Evolutionary conservation across 129 eudicot species (phyloP).

Genomic region (Chrysanthemum lavandulifolium): DNA sequence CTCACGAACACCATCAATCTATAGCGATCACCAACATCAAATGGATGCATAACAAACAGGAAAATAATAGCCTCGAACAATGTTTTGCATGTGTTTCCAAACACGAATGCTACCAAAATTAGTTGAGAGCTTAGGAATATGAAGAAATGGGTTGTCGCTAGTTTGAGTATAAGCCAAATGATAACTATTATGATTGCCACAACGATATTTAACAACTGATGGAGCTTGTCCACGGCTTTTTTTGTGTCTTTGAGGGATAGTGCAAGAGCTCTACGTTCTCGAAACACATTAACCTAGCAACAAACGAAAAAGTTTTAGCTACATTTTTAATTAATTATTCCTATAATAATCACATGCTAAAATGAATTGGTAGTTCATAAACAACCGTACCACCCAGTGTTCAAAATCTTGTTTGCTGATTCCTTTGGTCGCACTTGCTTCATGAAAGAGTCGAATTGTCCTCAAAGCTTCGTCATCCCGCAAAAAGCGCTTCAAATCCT

Average conservation of each 20-base stretch:
- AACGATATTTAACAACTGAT: slow-evolving; percentile 40
- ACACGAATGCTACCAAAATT: slow-evolving; percentile 51
- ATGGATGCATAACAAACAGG: slow-evolving; percentile 49
- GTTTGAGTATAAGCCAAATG: slow-evolving; percentile 43
- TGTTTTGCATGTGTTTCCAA: slow-evolving; percentile 61
- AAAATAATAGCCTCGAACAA: slow-evolving; percentile 47
- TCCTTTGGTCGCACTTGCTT: slow-evolving; percentile 39
- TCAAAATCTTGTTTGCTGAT: slow-evolving; percentile 41
- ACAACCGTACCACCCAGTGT: slow-evolving; percentile 55
- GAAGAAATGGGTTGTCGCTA: slow-evolving; percentile 44
- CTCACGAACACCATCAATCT: slow-evolving; percentile 45
- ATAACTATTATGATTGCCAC: slow-evolving; percentile 37
- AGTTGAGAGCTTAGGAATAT: slow-evolving; percentile 49
- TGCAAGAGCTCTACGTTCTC: slow-evolving; percentile 54
- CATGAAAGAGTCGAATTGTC: slow-evolving; percentile 46
- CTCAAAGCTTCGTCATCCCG: slow-evolving; percentile 51
- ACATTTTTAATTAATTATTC: too few species aligned
- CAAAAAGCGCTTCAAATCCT: slow-evolving; percentile 54
- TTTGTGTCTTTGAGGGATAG: slow-evolving; percentile 53
- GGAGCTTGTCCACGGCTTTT: slow-evolving; percentile 59
- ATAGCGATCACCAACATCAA: slow-evolving; percentile 54
- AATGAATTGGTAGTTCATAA: too few species aligned
- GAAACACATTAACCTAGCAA: slow-evolving; percentile 40
- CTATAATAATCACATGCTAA: too few species aligned
- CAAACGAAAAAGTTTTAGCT: neutral